These are phyloP conservation scores for Kernera saxatilis DNA, from an alignment of 345 rosid genomes.

Conservation along the genomic window DNA sequence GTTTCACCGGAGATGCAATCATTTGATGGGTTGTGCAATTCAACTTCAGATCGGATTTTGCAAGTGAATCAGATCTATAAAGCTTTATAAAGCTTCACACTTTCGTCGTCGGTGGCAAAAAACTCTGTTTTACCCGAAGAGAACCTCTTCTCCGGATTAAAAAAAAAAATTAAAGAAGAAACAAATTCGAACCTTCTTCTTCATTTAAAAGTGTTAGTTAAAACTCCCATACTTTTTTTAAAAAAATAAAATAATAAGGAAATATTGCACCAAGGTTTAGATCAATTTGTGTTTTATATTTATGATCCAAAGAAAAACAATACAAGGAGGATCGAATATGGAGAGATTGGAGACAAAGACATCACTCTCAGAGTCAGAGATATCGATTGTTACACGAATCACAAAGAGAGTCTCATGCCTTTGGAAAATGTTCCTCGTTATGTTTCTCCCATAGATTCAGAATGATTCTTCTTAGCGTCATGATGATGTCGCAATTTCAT, in stretches of 20 bases:
- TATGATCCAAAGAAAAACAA: not conserved
- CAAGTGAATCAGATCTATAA: slow-evolving; percentile 7
- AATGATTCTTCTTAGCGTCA: too few relatives aligned
- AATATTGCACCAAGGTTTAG: not conserved
- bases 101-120: slow-evolving; percentile 19
- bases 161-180: not conserved
- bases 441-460: too few relatives aligned
- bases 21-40: slow-evolving; percentile 28
- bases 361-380: not conserved
- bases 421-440: not conserved
- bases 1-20: slow-evolving; percentile 55
- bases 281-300: not conserved
- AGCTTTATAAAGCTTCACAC: slow-evolving; percentile 11
- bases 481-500: too few relatives aligned
- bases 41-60: slow-evolving; percentile 7
- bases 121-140: slow-evolving; percentile 12
- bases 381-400: not conserved
- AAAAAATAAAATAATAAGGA: too few relatives aligned
- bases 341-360: not conserved
- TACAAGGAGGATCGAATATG: not conserved
- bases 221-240: not conserved
- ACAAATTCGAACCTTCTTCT: not conserved
- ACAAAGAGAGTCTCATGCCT: not conserved
- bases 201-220: not conserved
- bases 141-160: not conserved